These are phyloP conservation scores for Fusarium transvaalense DNA, from an alignment of 2,329 filamentous ascomycete species.

Conservation along the genomic window DNA sequence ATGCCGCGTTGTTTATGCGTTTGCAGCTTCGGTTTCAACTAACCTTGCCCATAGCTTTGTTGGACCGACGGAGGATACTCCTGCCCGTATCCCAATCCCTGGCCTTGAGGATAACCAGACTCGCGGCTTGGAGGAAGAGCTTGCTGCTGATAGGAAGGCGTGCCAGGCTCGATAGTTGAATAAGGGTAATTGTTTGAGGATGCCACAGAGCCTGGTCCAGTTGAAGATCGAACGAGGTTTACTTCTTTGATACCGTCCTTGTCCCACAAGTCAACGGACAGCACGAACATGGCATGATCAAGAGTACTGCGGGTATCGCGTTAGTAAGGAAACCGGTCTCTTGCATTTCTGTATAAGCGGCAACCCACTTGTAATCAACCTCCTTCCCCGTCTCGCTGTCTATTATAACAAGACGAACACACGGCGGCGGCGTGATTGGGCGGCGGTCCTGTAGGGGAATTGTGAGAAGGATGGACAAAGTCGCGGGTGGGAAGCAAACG, in stretches of 20 bases:
- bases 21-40: conserved; percentile 9
- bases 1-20: background rate
- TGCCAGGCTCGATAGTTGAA: conserved; percentile 57
- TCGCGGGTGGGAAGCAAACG: conserved; percentile 37
- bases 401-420: conserved; percentile 83
- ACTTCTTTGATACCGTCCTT: conserved; percentile 74
- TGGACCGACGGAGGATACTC: conserved; percentile 51
- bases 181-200: conserved; percentile 85
- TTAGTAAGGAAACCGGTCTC: conserved; percentile 7
- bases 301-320: conserved; percentile 50
- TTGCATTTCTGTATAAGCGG: background rate
- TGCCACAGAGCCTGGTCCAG: conserved; percentile 80
- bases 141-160: conserved; percentile 51
- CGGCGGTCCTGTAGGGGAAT: conserved; percentile 77
- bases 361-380: conserved; percentile 81
- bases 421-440: conserved; percentile 95
- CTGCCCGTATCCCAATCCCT: conserved; percentile 50
- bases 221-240: conserved; percentile 73
- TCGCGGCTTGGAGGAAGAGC: conserved; percentile 57
- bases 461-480: conserved; percentile 9
- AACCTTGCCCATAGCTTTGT: conserved; percentile 52
- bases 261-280: conserved; percentile 77
- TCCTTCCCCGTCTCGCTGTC: conserved; percentile 82
- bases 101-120: conserved; percentile 48
- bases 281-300: conserved; percentile 61